Percentiles rank a stretch among this genome's conserved stretches.
These are phyloP conservation scores for Lasiosphaeria hispida DNA, from an alignment of 495 filamentous ascomycete genomes.

Conservation along the genomic window DNA sequence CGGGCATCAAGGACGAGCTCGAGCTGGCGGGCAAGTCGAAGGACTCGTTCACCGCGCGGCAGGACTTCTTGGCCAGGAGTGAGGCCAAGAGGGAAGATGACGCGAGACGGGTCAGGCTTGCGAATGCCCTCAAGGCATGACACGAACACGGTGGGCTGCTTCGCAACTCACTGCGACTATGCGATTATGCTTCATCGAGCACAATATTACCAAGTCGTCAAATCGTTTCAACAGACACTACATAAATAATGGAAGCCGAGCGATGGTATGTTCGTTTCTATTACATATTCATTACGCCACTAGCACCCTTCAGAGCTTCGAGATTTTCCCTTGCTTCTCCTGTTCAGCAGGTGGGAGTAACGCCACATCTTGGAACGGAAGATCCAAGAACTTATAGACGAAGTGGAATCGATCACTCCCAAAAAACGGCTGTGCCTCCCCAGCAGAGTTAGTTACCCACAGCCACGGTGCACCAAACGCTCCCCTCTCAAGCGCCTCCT, in stretches of 20 bases:
- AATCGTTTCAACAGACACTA: too few relatives aligned
- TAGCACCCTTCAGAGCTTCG: constrained; percentile 21
- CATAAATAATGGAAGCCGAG: too few relatives aligned
- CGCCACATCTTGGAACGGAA: constrained; percentile 37
- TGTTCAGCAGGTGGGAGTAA: constrained; percentile 26
- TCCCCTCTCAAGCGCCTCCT: constrained; percentile 57
- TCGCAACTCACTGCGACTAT: too few relatives aligned
- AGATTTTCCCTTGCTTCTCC: constrained; percentile 2
- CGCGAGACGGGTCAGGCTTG: constrained; percentile 59
- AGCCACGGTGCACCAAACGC: constrained; percentile 78
- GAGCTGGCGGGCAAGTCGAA: constrained; percentile 80
- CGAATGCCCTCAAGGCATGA: constrained; percentile 34
- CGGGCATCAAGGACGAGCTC: constrained; percentile 89
- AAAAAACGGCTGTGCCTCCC: constrained; percentile 67
- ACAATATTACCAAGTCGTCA: too few relatives aligned
- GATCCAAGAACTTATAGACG: constrained; percentile 40
- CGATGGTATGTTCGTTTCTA: not conserved
- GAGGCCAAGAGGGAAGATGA: constrained; percentile 77
- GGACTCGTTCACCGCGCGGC: constrained; percentile 73
- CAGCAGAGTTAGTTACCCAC: constrained; percentile 60
- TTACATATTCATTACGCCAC: not conserved
- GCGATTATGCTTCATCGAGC: not conserved
- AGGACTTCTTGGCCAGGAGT: constrained; percentile 85
- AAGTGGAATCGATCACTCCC: constrained; percentile 66
- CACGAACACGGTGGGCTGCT: constrained; percentile 16